A percentile compares a stretch with the other conserved stretches of the same genome.
Conservation (phyloP, 805 yeast genomes). For the Pichia exigua region DNA sequence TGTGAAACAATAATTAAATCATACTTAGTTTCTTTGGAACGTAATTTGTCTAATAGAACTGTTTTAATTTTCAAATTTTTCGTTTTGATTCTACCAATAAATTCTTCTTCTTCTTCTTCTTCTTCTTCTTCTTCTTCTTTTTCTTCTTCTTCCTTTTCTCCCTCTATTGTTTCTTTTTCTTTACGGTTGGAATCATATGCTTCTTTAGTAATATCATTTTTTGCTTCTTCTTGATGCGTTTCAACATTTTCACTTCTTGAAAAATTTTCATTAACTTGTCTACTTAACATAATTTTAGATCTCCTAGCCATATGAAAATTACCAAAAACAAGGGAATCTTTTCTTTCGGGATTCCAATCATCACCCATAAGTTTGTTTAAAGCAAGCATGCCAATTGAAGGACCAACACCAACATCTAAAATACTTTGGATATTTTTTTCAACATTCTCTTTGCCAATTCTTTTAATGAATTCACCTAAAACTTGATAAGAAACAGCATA, state of each 20-base stretch:
- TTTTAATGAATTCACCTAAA: constrained; percentile 52
- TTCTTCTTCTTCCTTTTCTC: constrained; percentile 9
- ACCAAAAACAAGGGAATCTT: constrained; percentile 70
- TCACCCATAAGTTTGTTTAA: constrained; percentile 74
- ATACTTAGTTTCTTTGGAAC: constrained; percentile 48
- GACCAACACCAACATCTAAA: constrained; percentile 82
- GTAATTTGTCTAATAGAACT: constrained; percentile 41
- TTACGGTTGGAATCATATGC: constrained; percentile 1
- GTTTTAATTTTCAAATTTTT: constrained; percentile 48
- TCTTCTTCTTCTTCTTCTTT: constrained; percentile 5
- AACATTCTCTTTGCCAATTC: constrained; percentile 46
- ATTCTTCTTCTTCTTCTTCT: constrained; percentile 22
- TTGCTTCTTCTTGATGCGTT: constrained; percentile 21
- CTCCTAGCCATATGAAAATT: constrained; percentile 64
- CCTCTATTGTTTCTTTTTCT: constrained; percentile 6
- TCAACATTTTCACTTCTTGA: constrained; percentile 31
- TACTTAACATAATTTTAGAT: constrained; percentile 67
- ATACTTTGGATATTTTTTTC: constrained; percentile 48
- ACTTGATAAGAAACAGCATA: constrained; percentile 65
- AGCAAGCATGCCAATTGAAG: constrained; percentile 87
- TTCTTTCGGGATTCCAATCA: constrained; percentile 49
- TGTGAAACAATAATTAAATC: constrained; percentile 82
- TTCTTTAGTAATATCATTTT: constrained; percentile 6
- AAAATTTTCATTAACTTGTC: constrained; percentile 50
- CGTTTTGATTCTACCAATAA: constrained; percentile 48